A percentile compares a stretch with the other conserved stretches of the same genome.
These are phyloP conservation scores for Pestalotiopsis fici DNA, from an alignment of 2,329 filamentous ascomycete genomes.

Conservation along the genomic window DNA sequence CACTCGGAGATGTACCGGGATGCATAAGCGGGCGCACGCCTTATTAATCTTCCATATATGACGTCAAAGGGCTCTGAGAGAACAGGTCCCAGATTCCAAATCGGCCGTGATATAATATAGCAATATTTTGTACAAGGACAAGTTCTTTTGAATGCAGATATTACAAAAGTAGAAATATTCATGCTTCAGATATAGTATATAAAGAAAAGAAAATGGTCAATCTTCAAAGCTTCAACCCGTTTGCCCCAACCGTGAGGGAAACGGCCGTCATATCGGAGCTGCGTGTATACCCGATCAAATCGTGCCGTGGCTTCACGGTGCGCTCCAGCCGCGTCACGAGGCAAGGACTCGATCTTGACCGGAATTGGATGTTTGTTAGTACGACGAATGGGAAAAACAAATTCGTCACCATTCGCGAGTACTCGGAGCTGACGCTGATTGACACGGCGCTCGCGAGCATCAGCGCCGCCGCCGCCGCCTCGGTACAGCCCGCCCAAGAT, in stretches of 20 bases:
- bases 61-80: not conserved
- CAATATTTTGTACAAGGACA: not conserved
- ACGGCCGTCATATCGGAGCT: slow-evolving; percentile 27
- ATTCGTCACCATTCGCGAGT: slow-evolving; percentile 64
- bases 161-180: not conserved
- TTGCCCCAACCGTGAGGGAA: not conserved
- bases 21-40: not conserved
- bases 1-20: not conserved
- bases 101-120: not conserved
- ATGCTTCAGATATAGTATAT: not conserved
- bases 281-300: slow-evolving; percentile 66
- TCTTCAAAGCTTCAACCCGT: not conserved
- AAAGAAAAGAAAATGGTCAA: not conserved
- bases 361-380: slow-evolving; percentile 68
- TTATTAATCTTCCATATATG: not conserved
- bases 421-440: slow-evolving; percentile 64
- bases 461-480: not conserved
- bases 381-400: slow-evolving; percentile 36
- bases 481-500: not conserved
- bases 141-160: not conserved
- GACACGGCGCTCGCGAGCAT: slow-evolving; percentile 26
- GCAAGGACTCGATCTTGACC: slow-evolving; percentile 61
- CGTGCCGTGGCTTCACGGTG: slow-evolving; percentile 62
- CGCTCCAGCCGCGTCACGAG: slow-evolving; percentile 50
- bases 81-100: not conserved